Percentiles rank a stretch among this genome's conserved stretches.
phyloP scores from a whole-genome alignment of 306 rosid genomes.

The Dalbergia oliveri region DNA sequence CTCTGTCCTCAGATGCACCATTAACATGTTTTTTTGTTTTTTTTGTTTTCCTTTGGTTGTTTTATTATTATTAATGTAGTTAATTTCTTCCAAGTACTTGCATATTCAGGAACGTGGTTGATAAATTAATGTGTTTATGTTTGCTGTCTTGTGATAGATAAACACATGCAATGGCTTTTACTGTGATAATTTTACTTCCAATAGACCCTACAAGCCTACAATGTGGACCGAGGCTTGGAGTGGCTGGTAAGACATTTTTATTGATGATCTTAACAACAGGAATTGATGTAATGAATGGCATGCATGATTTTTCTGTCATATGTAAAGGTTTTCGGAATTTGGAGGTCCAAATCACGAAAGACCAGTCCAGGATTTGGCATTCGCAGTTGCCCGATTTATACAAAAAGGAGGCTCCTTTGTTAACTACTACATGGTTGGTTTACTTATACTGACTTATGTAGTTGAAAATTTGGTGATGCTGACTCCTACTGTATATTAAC shows the following conservation, averaged over 20 bases:
- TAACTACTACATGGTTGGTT: constrained; percentile 95
- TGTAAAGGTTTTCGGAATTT: constrained; percentile 87
- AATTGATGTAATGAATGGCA: constrained; percentile 30
- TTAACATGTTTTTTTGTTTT: not conserved
- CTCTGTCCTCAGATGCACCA: not conserved
- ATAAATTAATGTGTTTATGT: constrained; percentile 44
- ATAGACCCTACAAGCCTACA: constrained; percentile 89
- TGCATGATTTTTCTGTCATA: constrained; percentile 33
- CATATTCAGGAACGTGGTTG: constrained; percentile 24
- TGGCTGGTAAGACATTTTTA: constrained; percentile 79
- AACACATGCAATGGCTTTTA: constrained; percentile 98
- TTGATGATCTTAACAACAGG: constrained; percentile 28
- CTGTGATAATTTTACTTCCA: constrained; percentile 90
- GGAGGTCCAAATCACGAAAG: constrained; percentile 89
- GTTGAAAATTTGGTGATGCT: constrained; percentile 34
- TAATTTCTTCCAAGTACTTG: constrained; percentile 18
- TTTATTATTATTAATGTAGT: not conserved
- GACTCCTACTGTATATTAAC: constrained; percentile 26
- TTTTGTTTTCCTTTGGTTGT: constrained; percentile 6
- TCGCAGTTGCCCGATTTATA: constrained; percentile 82
- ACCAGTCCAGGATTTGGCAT: constrained; percentile 97
- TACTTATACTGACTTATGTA: constrained; percentile 34
- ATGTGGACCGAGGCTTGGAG: constrained; percentile 99
- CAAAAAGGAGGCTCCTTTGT: constrained; percentile 95
- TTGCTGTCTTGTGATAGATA: constrained; percentile 67